Conservation (phyloP, 345 rosid species). For the Eucalyptus sideroxylon region DNA sequence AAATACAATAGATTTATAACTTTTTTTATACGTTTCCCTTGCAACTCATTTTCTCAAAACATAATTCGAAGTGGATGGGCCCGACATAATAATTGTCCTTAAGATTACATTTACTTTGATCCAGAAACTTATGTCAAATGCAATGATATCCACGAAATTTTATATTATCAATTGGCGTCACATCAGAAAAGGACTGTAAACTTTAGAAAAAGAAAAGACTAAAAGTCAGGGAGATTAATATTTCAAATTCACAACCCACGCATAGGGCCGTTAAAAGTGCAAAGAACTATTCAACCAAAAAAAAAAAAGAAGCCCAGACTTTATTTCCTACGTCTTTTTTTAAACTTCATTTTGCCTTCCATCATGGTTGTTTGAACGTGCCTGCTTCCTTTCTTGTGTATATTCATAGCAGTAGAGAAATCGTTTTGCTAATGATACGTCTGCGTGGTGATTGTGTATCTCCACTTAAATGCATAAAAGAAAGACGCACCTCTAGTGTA, state of each 20-base stretch:
- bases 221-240: not conserved
- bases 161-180: not conserved
- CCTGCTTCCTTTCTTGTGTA: not conserved
- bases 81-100: no score
- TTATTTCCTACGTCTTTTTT: not conserved
- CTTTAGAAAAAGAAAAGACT: not conserved
- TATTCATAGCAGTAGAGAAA: not conserved
- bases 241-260: not conserved
- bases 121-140: not conserved
- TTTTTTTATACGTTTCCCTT: no score
- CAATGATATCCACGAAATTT: not conserved
- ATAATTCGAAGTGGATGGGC: no score
- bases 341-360: not conserved
- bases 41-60: not conserved
- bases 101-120: no score
- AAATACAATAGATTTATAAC: accelerated
- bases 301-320: not conserved
- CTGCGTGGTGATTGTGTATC: not conserved
- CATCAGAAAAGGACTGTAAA: not conserved
- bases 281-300: not conserved
- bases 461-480: not conserved
- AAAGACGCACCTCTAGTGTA: not conserved
- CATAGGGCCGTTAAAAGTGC: not conserved
- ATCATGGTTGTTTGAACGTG: not conserved
- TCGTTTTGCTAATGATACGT: not conserved